phyloP scores from a whole-genome alignment of 208 protist species.

The Acanthamoeba royreba region DNA sequence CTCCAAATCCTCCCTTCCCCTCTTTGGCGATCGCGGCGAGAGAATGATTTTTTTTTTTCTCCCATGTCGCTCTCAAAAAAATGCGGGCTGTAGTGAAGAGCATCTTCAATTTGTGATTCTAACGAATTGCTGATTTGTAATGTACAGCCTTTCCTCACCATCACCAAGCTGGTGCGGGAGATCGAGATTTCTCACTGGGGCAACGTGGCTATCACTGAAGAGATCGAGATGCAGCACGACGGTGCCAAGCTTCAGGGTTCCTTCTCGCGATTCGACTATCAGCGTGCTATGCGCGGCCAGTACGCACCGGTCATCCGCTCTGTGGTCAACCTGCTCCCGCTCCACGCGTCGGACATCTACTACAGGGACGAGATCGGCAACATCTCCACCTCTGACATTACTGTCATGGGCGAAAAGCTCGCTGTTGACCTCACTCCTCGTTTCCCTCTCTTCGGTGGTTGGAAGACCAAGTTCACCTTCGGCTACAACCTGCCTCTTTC shows the following conservation, averaged over 20 bases:
- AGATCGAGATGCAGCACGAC: conserved; percentile 56
- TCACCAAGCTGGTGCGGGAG: neutral
- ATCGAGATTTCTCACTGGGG: conserved; percentile 65
- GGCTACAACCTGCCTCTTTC: no score
- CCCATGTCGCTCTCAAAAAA: no score
- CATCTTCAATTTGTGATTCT: neutral
- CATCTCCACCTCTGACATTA: conserved; percentile 72
- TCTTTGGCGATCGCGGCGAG: neutral
- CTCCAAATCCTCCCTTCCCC: conserved; percentile 23
- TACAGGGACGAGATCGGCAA: conserved; percentile 80
- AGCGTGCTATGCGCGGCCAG: conserved; percentile 55
- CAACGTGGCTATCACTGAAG: conserved; percentile 69
- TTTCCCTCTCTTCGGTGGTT: conserved; percentile 77
- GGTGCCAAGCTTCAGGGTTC: conserved; percentile 57
- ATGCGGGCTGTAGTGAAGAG: no score
- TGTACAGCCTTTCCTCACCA: neutral
- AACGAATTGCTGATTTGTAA: neutral
- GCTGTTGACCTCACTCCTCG: conserved; percentile 69
- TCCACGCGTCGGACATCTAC: conserved; percentile 65
- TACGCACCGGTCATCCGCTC: neutral
- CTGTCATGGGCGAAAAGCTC: neutral
- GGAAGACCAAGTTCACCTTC: conserved; percentile 73
- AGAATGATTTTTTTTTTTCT: no score
- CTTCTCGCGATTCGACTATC: conserved; percentile 74
- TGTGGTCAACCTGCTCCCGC: conserved; percentile 61